phyloP scores from a whole-genome alignment of 2,329 filamentous ascomycete species.

The Fusarium kyushuense region DNA sequence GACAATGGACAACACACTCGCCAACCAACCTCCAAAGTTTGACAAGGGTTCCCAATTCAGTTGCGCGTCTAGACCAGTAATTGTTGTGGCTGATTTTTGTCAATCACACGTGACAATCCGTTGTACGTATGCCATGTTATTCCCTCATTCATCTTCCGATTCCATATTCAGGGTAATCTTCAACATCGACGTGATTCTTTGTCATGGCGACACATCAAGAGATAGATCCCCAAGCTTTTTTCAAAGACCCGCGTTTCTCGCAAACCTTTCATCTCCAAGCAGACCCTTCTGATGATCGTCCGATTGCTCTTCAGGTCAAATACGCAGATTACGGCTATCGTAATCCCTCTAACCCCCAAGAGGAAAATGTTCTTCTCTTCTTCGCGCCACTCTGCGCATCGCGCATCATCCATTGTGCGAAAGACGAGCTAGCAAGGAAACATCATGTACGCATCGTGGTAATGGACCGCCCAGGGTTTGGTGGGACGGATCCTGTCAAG shows the following conservation, averaged over 20 bases:
- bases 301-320: conserved; percentile 1
- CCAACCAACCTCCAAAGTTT: not conserved
- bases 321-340: conserved; percentile 28
- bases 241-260: conserved; percentile 25
- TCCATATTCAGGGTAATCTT: no score
- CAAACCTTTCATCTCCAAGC: conserved; percentile 13
- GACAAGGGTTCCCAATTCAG: not conserved
- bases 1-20: not conserved
- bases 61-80: not conserved
- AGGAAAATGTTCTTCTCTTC: conserved; percentile 31
- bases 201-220: not conserved
- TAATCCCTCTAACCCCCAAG: not conserved
- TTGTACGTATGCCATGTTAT: not conserved
- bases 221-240: not conserved
- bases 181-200: fast-evolving
- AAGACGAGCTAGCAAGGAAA: conserved; percentile 22
- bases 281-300: not conserved
- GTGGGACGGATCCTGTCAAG: conserved; percentile 16
- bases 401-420: conserved; percentile 22
- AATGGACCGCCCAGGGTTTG: conserved; percentile 25
- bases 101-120: not conserved
- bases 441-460: conserved; percentile 18
- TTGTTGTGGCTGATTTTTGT: not conserved
- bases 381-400: conserved; percentile 23
- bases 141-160: not conserved